These are phyloP conservation scores for Punica granatum DNA, from an alignment of 345 rosid species.

Conservation along the genomic window DNA sequence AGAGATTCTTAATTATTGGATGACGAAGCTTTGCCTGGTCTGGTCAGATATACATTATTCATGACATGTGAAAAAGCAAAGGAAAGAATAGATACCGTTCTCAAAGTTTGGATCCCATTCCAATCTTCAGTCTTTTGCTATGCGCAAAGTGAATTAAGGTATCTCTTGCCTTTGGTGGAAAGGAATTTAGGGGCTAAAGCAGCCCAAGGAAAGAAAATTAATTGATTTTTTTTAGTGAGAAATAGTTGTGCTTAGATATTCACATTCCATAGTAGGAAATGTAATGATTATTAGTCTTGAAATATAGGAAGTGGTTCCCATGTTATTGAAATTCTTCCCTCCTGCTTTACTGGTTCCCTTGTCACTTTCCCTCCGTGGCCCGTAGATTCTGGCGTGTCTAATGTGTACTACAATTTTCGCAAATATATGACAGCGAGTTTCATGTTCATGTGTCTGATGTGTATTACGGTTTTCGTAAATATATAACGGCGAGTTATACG, in stretches of 20 bases:
- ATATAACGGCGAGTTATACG: too few species aligned
- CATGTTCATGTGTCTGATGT: too few species aligned
- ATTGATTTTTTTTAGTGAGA: neutral
- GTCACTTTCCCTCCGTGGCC: neutral
- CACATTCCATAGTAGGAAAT: neutral
- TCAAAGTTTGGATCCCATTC: neutral
- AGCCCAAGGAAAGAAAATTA: too few species aligned
- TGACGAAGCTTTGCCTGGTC: neutral
- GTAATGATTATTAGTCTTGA: neutral
- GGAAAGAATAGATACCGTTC: neutral
- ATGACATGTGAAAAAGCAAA: neutral
- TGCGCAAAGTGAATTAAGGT: conserved; percentile 1
- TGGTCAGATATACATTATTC: neutral
- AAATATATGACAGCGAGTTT: too few species aligned
- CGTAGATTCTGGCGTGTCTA: too few species aligned
- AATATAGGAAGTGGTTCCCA: neutral
- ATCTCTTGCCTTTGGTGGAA: neutral
- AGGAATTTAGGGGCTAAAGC: neutral
- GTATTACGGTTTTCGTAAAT: too few species aligned
- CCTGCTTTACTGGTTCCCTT: neutral
- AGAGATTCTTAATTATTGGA: neutral
- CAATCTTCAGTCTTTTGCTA: neutral
- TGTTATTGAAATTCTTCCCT: neutral
- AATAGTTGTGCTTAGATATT: neutral
- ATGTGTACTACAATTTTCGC: too few species aligned